Evolutionary conservation across 2,329 filamentous ascomycete genomes (phyloP), one percentile per base, ranked within the genome.

Genomic region (Clarireedia hainanense): DNA sequence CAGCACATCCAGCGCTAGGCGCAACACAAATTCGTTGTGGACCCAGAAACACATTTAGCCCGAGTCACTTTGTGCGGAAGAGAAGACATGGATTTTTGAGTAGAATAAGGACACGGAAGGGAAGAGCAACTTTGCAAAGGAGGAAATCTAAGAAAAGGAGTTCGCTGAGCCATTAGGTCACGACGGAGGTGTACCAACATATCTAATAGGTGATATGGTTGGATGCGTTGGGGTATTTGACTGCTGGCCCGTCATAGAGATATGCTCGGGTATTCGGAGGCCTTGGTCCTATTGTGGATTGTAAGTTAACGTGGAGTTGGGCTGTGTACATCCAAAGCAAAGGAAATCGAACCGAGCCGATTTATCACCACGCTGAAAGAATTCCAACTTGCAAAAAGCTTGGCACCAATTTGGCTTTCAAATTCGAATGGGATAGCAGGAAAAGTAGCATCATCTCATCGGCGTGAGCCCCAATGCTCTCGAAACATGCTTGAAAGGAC

Each of bases 41-140:
- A 43, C 68, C 67, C 2, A 56, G 68, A 57, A 61, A 69, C 56
- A 70, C 68, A 9, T 69, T 68, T 47, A 65, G 58, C 52, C 68
- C 68, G 6, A 68, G 65, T 58, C 68, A 70, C 64, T 70, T 70
- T 60, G 67, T 70, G 17, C 60, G 68, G 57, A 70, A 70, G 65
- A 56, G 68, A 46, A 61, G 68, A 55, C 68, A 70, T 66, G 68
- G 68, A 6, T 70, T 70, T 57, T 65, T 70, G 61, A 65, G 62
- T 42, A 54, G 68, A 15, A 47, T 68, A 36, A 62, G 57, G 59
- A 70, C 66, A 45, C 63, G 67, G 57, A 70, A 69, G 48, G 68
- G 68, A 4, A 56, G 65, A 34, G 62, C 59, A 50, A 65, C 60
- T 2, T 47, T 70, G 37, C 58, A 62, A 53, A 64, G 68, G 56